Conservation (phyloP, 2,329 filamentous ascomycete species). For the Arthrobotrys conoides region DNA sequence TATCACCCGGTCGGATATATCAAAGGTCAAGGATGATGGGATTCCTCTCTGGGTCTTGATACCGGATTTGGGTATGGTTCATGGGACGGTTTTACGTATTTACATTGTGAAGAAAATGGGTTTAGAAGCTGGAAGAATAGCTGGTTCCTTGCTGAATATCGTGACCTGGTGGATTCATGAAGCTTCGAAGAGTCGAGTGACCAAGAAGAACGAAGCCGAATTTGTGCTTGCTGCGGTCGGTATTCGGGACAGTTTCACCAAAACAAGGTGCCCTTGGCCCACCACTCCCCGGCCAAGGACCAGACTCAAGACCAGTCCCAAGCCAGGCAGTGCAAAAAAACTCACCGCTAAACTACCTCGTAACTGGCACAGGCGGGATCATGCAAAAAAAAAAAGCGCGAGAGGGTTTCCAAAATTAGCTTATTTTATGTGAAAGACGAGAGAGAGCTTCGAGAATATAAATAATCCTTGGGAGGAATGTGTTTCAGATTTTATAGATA, state of each 20-base stretch:
- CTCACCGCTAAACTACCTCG: neutral
- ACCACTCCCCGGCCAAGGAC: neutral
- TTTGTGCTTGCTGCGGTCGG: slow-evolving; percentile 42
- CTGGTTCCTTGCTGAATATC: neutral
- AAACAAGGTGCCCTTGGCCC: slow-evolving; percentile 47
- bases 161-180: slow-evolving; percentile 10
- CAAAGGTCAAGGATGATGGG: neutral
- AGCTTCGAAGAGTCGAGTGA: slow-evolving; percentile 18
- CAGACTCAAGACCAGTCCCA: slow-evolving; percentile 38
- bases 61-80: slow-evolving; percentile 22
- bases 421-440: too few species aligned
- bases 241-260: slow-evolving; percentile 52
- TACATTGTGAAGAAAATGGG: neutral
- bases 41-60: slow-evolving; percentile 36
- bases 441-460: slow-evolving; percentile 45
- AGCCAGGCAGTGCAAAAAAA: slow-evolving; percentile 51
- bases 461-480: neutral
- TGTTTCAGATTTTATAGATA: slow-evolving; percentile 9
- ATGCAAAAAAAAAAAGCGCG: too few species aligned
- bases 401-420: slow-evolving; percentile 51
- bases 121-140: neutral
- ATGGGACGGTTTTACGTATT: slow-evolving; percentile 13
- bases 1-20: neutral
- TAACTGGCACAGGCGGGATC: slow-evolving; percentile 28
- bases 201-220: slow-evolving; percentile 16